Conservation (phyloP, 2,329 filamentous ascomycete species). For the Phyllosticta citribraziliensis region DNA sequence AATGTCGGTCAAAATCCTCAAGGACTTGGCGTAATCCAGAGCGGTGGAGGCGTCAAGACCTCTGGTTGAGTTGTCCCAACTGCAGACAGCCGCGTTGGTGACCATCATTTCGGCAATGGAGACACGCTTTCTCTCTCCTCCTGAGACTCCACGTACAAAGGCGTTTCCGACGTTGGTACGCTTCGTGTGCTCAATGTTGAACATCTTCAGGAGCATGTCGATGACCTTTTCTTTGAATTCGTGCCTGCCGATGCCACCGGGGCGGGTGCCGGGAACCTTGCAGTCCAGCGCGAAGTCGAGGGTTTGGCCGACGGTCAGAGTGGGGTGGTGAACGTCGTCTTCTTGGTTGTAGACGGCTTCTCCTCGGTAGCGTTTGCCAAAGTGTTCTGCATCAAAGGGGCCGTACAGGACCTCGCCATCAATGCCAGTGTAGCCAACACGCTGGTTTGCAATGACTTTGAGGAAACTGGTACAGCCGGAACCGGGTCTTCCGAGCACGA, state of each 20-base stretch:
- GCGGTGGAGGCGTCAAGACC: slow-evolving; percentile 41
- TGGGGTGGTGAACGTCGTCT: slow-evolving; percentile 77
- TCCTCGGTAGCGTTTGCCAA: slow-evolving; percentile 61
- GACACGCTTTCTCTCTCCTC: slow-evolving; percentile 70
- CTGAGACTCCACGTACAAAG: slow-evolving; percentile 70
- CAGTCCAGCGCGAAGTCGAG: slow-evolving; percentile 75
- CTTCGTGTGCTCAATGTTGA: slow-evolving; percentile 83
- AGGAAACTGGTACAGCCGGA: slow-evolving; percentile 46
- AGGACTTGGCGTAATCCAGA: slow-evolving; percentile 38
- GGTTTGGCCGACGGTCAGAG: slow-evolving; percentile 79
- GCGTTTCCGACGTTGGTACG: slow-evolving; percentile 78
- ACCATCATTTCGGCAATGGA: slow-evolving; percentile 77
- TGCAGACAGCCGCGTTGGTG: slow-evolving; percentile 59
- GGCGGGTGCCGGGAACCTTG: slow-evolving; percentile 73
- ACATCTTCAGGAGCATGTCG: slow-evolving; percentile 72
- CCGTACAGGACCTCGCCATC: slow-evolving; percentile 69
- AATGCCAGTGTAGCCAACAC: slow-evolving; percentile 50
- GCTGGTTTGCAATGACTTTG: slow-evolving; percentile 45
- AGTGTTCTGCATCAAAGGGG: slow-evolving; percentile 60
- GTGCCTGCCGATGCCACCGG: slow-evolving; percentile 58
- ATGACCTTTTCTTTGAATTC: slow-evolving; percentile 72
- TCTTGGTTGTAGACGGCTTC: slow-evolving; percentile 82
- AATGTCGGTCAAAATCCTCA: slow-evolving; percentile 61
- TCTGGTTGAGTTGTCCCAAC: slow-evolving; percentile 47
- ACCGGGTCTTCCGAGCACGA: slow-evolving; percentile 71